phyloP scores from a whole-genome alignment of 1,284 basidiomycete species.

The Pyrrhoderma lamaoense region DNA sequence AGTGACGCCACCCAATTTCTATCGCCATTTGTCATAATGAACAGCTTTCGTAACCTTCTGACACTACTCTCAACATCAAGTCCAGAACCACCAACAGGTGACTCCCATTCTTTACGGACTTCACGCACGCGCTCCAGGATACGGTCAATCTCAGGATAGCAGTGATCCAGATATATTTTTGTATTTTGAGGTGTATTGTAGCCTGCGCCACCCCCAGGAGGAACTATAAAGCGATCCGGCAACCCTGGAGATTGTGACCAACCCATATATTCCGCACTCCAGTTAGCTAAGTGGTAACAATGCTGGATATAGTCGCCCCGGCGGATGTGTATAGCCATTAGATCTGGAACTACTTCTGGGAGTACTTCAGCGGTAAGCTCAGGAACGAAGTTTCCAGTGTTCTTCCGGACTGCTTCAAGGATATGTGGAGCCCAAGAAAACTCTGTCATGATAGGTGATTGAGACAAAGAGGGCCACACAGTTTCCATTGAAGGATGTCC shows the following conservation, averaged over 20 bases:
- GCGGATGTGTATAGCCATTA: slow-evolving; percentile 24
- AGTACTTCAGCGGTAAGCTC: slow-evolving; percentile 10
- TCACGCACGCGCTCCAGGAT: slow-evolving; percentile 33
- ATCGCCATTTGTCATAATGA: slow-evolving; percentile 34
- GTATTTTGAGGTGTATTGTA: slow-evolving; percentile 18
- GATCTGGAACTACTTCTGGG: slow-evolving; percentile 19
- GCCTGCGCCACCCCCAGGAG: slow-evolving; percentile 6
- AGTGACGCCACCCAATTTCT: slow-evolving; percentile 27
- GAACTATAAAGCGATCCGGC: slow-evolving; percentile 17
- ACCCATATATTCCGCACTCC: slow-evolving; percentile 18
- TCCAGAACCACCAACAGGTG: slow-evolving; percentile 10
- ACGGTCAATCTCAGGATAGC: slow-evolving; percentile 35
- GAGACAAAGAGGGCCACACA: slow-evolving; percentile 30
- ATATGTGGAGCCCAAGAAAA: slow-evolving; percentile 37
- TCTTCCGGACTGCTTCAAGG: slow-evolving; percentile 26
- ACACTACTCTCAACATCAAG: slow-evolving; percentile 15
- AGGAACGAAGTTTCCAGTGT: slow-evolving; percentile 29
- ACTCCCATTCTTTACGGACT: slow-evolving; percentile 22
- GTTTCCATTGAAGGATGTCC: slow-evolving; percentile 8
- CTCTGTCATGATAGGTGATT: slow-evolving; percentile 30
- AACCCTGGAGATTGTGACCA: slow-evolving; percentile 22
- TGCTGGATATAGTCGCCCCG: slow-evolving; percentile 23
- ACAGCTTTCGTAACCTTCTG: slow-evolving; percentile 24
- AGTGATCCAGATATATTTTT: slow-evolving; percentile 31
- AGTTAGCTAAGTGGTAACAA: slow-evolving; percentile 20